Evolutionary conservation across 441 rosid species (phyloP), one percentile per base, ranked within the genome.

Genomic region (Adansonia rubrostipa): DNA sequence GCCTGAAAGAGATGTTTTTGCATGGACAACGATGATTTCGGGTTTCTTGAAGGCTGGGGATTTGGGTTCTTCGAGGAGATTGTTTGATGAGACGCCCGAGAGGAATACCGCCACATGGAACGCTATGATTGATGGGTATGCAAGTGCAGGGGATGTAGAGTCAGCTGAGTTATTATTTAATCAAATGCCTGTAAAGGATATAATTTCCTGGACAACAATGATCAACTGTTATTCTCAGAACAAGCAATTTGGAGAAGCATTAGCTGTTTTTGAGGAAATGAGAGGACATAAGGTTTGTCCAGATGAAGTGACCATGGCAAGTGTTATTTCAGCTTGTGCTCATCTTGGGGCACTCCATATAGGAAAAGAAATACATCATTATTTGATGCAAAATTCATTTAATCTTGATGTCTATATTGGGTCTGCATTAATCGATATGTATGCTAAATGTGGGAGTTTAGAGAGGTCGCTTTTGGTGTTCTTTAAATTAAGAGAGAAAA

Each of bases 381-480:
- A 82, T 78, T 79, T 82, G 11, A 60, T 80, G 77, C 84, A 81
- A 71, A 81, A 74, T 17, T 81, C 80, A 77, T 84, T 90, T 80
- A 57, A 83, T 71, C 76, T 87, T 36, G 92, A 89, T 80, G 92
- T 88, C 63, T 89, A 82, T 71, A 84, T 88, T 69, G 94, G 92
- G 11, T 90, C 94, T 60, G 90, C 90, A 6, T 15, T 90, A 58
- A 80, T 89, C n/a, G 89, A 90, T 72, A 89, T 89, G 92, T 90
- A 89, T 62, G 86, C 92, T 9, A 89, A 91, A 79, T 89, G 94
- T 1, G 92, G 90, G 33, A 81, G 83, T 78, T 78, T 88, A 33
- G 85, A 86, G n/a, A 78, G 57, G 42, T 89, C 91, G 2, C 90
- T 87, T 58, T 24, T 88, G 40, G 86, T 83, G 19, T 89, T 90